Conservation (phyloP, 495 filamentous ascomycete genomes). For the Aspergillus kassunensis region DNA sequence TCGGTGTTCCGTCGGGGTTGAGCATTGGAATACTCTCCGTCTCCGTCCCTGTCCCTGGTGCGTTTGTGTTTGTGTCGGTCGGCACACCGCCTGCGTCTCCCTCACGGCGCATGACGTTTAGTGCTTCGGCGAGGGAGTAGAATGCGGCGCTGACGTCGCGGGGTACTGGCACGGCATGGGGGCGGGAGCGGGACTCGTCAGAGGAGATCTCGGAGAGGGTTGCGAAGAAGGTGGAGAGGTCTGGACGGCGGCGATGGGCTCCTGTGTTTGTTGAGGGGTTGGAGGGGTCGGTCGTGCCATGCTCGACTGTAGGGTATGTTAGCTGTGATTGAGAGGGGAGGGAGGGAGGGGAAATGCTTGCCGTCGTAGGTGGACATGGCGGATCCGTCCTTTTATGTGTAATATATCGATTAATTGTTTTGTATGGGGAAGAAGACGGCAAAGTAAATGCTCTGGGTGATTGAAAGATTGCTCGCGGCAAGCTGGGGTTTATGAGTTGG, state of each 20-base stretch:
- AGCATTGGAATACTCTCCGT: neutral
- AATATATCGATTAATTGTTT: neutral
- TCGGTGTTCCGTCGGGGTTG: constrained; percentile 1
- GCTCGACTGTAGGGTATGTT: constrained; percentile 61
- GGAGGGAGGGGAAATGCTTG: constrained; percentile 17
- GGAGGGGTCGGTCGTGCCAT: constrained; percentile 58
- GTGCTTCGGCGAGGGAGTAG: constrained; percentile 58
- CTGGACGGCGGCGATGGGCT: constrained; percentile 57
- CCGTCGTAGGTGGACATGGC: constrained; percentile 57
- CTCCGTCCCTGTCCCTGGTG: neutral
- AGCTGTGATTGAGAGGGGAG: neutral
- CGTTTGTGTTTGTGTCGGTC: constrained; percentile 17
- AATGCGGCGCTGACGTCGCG: constrained; percentile 63
- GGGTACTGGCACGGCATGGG: constrained; percentile 66
- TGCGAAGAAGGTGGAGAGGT: constrained; percentile 85
- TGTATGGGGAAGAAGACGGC: no score
- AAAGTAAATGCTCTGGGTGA: no score
- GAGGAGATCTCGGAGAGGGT: constrained; percentile 64
- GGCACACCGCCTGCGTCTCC: constrained; percentile 14
- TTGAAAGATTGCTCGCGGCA: neutral
- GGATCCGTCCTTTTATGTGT: neutral
- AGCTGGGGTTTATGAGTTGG: neutral
- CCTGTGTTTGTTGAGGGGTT: neutral
- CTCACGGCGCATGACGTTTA: constrained; percentile 45
- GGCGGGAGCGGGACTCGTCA: constrained; percentile 37